Evolutionary conservation across 2,329 filamentous ascomycete species (phyloP).

Genomic region (Lasiodiplodia sp.): DNA sequence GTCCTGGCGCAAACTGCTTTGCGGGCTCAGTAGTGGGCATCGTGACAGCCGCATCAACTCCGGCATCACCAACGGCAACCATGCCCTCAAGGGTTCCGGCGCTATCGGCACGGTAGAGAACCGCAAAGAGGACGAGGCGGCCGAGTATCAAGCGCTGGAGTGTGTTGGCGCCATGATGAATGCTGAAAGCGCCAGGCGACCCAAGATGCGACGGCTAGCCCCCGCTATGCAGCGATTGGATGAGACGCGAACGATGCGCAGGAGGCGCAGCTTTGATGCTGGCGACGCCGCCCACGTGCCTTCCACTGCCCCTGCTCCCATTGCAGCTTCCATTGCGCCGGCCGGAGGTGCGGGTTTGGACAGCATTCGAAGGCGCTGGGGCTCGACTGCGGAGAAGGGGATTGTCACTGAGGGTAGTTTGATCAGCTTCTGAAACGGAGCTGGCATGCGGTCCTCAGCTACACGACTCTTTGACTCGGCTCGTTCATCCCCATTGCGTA

Average conservation of each 20-base stretch:
- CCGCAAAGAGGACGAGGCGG: constrained; percentile 42
- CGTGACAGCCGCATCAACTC: constrained; percentile 16
- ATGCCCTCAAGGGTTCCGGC: constrained; percentile 11
- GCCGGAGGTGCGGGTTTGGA: background rate
- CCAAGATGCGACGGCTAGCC: constrained; percentile 41
- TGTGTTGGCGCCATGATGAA: constrained; percentile 47
- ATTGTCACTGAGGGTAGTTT: constrained; percentile 11
- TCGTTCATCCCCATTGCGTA: background rate
- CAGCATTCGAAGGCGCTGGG: constrained; percentile 5
- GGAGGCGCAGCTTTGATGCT: constrained; percentile 44
- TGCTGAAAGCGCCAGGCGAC: constrained; percentile 42
- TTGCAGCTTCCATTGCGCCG: constrained; percentile 1
- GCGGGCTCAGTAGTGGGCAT: constrained; percentile 14
- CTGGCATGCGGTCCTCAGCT: background rate
- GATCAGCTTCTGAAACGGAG: constrained; percentile 26
- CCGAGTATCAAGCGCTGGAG: constrained; percentile 43
- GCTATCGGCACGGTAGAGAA: constrained; percentile 13
- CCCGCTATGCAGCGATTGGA: constrained; percentile 40
- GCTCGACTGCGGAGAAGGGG: constrained; percentile 10
- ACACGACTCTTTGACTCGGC: background rate
- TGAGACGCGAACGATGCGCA: constrained; percentile 39
- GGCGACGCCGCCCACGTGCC: constrained; percentile 20
- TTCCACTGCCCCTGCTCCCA: constrained; percentile 3
- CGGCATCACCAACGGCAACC: constrained; percentile 3
- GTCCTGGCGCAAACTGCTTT: constrained; percentile 32